Evolutionary conservation across 495 filamentous ascomycete genomes (phyloP), one percentile per base, ranked within the genome.

Genomic region (Podospora anserina): DNA sequence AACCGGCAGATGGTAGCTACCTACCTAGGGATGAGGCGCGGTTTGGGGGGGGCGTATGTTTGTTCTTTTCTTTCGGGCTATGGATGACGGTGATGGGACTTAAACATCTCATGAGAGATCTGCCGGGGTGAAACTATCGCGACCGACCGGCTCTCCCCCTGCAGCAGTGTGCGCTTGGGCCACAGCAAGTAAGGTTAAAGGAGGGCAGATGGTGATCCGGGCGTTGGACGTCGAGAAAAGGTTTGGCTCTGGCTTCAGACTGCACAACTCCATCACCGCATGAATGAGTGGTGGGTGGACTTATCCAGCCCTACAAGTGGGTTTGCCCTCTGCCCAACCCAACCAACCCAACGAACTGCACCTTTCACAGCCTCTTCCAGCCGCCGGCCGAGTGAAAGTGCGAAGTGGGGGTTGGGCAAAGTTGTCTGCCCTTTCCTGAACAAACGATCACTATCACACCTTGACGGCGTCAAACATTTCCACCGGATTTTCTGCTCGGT

Each of bases 51-150:
- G 9, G 39, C 15, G 39, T 49, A 49, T 32, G 3, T 56, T 56
- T 20, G 16, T 56, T 56, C 54, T 56, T 19, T 58, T 57, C 54
- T 23, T 57, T 23, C 20, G 18, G 20, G 54, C 54, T 18, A 23
- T 5, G 54, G 54, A 18, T 57, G 23, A 23, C 23, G 1, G 23
- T 23, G 23, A 19, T 26, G n/a, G n/a, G 2, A 58, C 23, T 26
- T 19, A 58, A 19, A 58, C 55, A 19, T 20, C 13, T 58, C n/a
- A 20, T 58, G 55, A 58, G 55, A 58, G 39, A 49, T 49, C 39
- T 49, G 39, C 39, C 23, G 54, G 55, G 55, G 23, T 58, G 55
- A 58, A 58, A 58, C 55, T 58, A 58, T 20, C n/a, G 23, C 55
- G 18, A 20, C 54, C 9, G 5, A 5, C 5, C 16, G 23, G 5